Percentiles rank a stretch among this genome's conserved stretches.
phyloP scores from a whole-genome alignment of 371 early-diverging fungal genomes.

The Cladochytrium tenue region DNA sequence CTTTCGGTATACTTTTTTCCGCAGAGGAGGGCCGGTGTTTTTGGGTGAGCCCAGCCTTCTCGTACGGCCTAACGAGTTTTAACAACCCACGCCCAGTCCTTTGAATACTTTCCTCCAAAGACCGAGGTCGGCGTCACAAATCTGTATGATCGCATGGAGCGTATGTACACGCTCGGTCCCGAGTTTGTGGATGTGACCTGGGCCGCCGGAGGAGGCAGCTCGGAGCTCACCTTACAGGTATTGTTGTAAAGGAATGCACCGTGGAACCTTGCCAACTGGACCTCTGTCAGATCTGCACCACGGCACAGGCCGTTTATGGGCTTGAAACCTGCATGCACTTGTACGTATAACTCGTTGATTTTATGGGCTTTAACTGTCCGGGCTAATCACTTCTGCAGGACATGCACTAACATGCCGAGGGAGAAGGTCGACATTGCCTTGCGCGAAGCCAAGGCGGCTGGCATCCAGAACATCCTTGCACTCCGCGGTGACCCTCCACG shows the following conservation, averaged over 20 bases:
- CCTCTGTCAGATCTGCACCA: slow-evolving; percentile 64
- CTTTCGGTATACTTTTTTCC: background rate
- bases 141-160: slow-evolving; percentile 85
- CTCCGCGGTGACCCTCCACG: slow-evolving; percentile 93
- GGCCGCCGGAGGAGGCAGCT: slow-evolving; percentile 92
- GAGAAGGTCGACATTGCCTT: slow-evolving; percentile 84
- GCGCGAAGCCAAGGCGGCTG: slow-evolving; percentile 83
- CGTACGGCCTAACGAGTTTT: background rate
- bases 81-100: slow-evolving; percentile 59
- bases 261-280: background rate
- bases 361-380: no score
- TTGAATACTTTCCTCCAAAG: slow-evolving; percentile 96
- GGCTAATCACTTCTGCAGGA: slow-evolving; percentile 34
- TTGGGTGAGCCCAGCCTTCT: background rate
- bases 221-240: slow-evolving; percentile 75
- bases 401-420: slow-evolving; percentile 93
- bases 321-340: slow-evolving; percentile 96
- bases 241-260: background rate
- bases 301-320: slow-evolving; percentile 89
- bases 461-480: slow-evolving; percentile 94
- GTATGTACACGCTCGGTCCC: slow-evolving; percentile 91
- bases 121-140: slow-evolving; percentile 89
- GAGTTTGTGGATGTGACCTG: slow-evolving; percentile 95
- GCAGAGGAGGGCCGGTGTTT: slow-evolving; percentile 40
- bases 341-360: no score